Evolutionary conservation across 768 basidiomycete genomes (phyloP), one percentile per base, ranked within the genome.

Genomic region (Mycena pura): DNA sequence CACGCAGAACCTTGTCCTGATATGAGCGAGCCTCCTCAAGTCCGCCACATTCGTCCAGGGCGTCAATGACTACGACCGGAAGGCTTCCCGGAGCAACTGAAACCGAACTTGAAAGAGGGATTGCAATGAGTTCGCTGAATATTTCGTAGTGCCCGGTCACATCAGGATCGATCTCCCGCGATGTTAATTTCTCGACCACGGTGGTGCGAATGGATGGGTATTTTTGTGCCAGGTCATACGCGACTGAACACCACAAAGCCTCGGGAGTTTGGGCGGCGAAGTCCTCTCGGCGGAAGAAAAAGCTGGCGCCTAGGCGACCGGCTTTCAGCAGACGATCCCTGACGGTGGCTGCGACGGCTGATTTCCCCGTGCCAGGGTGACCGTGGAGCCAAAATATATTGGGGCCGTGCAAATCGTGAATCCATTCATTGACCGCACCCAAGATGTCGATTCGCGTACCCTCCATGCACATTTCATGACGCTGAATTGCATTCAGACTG

Each of bases 21-120:
- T 34, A 50, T 9, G 28, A 22, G 13, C 15, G 7, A 4, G 19
- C 7, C 21, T 50, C 7, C 7, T 50, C 32, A 4, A 3, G 22
- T 2, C 48, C 48, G 9, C 48, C 48, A 31, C 57, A 59, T 51
- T 59, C 57, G 27, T 59, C 47, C 48, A 59, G 24, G 14, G 57
- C 57, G 32, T 59, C 57, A 29, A 59, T 40, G 38, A 59, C 57
- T 15, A 31, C 34, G 19, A 58, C 32, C 5, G 36, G 48, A 1
- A 7, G 48, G 6, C 31, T 22, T 2, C 8, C 39, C 25, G 47
- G 13, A 5, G 6, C n/a, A 8, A 39, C 21, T 3, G 2, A 19
- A 28, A 31, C 3, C 8, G 15, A 7, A 6, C 3, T n/a, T 1
- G 19, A 11, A 10, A 40, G 34, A 13, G 14, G 5, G 15, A 22